Conservation (phyloP, 306 rosid genomes). For the Inga leiocalycina region DNA sequence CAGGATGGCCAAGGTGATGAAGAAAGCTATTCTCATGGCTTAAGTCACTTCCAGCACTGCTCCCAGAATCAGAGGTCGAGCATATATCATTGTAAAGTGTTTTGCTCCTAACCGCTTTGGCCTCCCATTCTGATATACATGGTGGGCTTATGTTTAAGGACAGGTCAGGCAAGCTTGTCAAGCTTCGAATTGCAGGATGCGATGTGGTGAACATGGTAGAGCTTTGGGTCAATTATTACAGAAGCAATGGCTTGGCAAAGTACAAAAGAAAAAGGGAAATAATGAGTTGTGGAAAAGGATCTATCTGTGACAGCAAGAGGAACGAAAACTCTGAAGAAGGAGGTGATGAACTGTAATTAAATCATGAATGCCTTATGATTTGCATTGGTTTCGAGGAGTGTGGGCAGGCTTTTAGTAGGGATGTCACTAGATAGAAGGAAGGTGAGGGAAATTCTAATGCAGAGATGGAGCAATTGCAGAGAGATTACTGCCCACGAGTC, state of each 20-base stretch:
- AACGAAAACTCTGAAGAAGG: constrained; percentile 8
- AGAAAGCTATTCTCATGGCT: constrained; percentile 55
- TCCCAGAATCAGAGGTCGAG: constrained; percentile 64
- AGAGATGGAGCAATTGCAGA: constrained; percentile 30
- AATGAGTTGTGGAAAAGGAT: constrained; percentile 18
- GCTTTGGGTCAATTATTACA: constrained; percentile 32
- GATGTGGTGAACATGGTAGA: constrained; percentile 42
- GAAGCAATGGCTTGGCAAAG: constrained; percentile 1
- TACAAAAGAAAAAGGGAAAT: constrained; percentile 19
- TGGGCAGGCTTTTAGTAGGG: constrained; percentile 43
- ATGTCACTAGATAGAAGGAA: constrained; percentile 37
- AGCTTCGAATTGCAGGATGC: constrained; percentile 33
- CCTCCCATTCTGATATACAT: constrained; percentile 30
- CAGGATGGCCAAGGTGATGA: constrained; percentile 20
- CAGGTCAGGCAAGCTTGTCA: constrained; percentile 59
- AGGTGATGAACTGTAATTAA: constrained; percentile 36
- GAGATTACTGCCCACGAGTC: constrained; percentile 18
- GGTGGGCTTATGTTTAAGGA: constrained; percentile 85
- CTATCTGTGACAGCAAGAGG: not conserved
- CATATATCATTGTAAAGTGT: constrained; percentile 39
- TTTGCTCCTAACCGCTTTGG: constrained; percentile 40
- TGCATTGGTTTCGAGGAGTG: constrained; percentile 40
- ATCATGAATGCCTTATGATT: constrained; percentile 67
- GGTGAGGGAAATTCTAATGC: constrained; percentile 10
- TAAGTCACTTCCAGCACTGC: constrained; percentile 67